phyloP scores from a whole-genome alignment of 345 rosid species.

The Eucalyptus polyanthemos region DNA sequence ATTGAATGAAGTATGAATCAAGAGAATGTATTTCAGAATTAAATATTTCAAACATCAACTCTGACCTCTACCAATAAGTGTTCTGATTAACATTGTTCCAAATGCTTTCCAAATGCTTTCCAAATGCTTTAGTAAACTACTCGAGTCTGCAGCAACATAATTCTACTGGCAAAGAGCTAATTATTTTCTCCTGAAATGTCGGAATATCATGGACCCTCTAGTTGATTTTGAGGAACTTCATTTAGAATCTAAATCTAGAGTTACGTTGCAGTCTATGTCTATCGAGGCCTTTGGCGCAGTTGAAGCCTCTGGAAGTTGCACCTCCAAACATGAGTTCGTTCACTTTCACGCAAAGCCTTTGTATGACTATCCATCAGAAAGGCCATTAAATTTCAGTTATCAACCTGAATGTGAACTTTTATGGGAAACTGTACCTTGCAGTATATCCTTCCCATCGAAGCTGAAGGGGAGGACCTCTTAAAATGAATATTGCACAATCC shows the following conservation, averaged over 20 bases:
- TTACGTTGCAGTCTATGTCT: not conserved
- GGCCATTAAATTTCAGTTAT: not conserved
- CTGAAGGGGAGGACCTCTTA: constrained; percentile 37
- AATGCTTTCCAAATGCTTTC: not conserved
- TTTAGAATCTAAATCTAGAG: not conserved
- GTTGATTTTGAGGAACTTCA: not conserved
- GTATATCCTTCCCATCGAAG: constrained; percentile 49
- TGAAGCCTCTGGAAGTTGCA: not conserved
- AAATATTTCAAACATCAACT: not conserved
- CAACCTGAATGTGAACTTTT: not conserved
- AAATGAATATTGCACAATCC: constrained; percentile 57
- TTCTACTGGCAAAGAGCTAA: not conserved
- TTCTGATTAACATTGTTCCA: not conserved
- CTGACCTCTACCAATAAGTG: not conserved
- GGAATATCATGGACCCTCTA: not conserved
- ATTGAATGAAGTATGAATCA: not conserved
- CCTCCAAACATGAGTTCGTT: not conserved
- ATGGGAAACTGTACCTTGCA: constrained; percentile 55
- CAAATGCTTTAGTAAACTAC: not conserved
- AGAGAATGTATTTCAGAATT: not conserved
- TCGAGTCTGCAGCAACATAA: not conserved
- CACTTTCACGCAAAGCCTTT: not conserved
- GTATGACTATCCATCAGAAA: not conserved
- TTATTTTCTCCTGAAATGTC: not conserved
- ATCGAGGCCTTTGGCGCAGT: not conserved